Conservation (phyloP, 768 basidiomycete species). For the Collybia sp. region DNA sequence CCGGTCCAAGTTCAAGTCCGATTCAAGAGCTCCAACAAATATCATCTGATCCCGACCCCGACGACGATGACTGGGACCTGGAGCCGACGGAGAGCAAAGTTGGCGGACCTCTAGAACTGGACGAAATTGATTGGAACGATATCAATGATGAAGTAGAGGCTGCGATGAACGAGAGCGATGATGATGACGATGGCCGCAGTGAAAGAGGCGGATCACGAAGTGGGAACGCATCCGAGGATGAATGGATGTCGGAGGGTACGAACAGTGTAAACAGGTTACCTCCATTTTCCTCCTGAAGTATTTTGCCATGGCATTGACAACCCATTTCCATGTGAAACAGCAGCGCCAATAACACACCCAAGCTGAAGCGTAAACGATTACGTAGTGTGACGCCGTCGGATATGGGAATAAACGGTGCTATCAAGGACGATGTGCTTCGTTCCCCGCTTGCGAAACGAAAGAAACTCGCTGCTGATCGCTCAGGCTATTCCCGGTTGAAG, state of each 20-base stretch:
- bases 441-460: conserved; percentile 82
- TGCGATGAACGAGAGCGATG: conserved; percentile 78
- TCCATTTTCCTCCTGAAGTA: conserved; percentile 4
- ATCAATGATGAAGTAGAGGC: conserved; percentile 87
- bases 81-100: conserved; percentile 27
- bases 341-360: conserved; percentile 37
- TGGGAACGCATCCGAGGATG: conserved; percentile 45
- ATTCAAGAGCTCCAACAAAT: conserved; percentile 39
- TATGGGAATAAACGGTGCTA: conserved; percentile 30
- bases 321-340: conserved; percentile 8
- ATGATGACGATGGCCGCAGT: conserved; percentile 43
- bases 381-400: conserved; percentile 73
- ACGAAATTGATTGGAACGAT: conserved; percentile 74
- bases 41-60: conserved; percentile 65
- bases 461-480: conserved; percentile 63
- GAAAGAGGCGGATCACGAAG: conserved; percentile 41
- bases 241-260: conserved; percentile 42
- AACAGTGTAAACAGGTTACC: conserved; percentile 29
- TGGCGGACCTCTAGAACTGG: conserved; percentile 40
- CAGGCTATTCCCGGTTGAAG: conserved; percentile 64
- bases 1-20: conserved; percentile 28
- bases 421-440: conserved; percentile 40
- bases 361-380: conserved; percentile 59
- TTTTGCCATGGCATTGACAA: background rate
- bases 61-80: conserved; percentile 63